Percentiles rank a stretch among this genome's conserved stretches.
phyloP scores from a whole-genome alignment of 306 rosid genomes.

The Phaseolus lunatus region DNA sequence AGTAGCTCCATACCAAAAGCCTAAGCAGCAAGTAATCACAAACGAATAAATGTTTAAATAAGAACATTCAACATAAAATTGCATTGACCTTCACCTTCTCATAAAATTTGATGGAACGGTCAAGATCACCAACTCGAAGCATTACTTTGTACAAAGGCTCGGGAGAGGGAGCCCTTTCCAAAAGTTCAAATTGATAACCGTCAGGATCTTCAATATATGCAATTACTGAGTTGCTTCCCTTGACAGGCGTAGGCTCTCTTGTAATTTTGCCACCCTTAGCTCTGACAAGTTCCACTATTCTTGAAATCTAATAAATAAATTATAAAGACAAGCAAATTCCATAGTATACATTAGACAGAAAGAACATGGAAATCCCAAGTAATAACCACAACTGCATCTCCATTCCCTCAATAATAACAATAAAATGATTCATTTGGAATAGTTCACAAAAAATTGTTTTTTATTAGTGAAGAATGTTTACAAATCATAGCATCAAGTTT shows the following conservation, averaged over 20 bases:
- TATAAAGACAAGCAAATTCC: constrained; percentile 27
- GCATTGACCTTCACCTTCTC: constrained; percentile 71
- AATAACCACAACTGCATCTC: constrained; percentile 20
- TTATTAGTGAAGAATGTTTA: constrained; percentile 26
- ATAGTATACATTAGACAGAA: constrained; percentile 24
- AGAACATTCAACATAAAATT: constrained; percentile 32
- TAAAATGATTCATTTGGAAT: constrained; percentile 6
- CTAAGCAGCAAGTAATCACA: constrained; percentile 51
- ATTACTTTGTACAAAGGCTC: constrained; percentile 97
- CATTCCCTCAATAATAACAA: constrained; percentile 3
- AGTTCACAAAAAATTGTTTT: background rate
- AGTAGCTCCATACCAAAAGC: constrained; percentile 97
- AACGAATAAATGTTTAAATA: constrained; percentile 31
- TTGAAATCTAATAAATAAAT: constrained; percentile 67
- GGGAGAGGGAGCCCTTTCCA: constrained; percentile 85
- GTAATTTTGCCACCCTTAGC: constrained; percentile 93
- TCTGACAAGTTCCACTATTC: constrained; percentile 81
- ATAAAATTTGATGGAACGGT: constrained; percentile 86
- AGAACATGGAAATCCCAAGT: constrained; percentile 34
- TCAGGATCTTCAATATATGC: constrained; percentile 95
- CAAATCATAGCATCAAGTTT: constrained; percentile 19
- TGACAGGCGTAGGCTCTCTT: constrained; percentile 80
- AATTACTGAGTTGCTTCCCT: constrained; percentile 69
- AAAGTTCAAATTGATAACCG: constrained; percentile 89
- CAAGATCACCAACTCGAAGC: constrained; percentile 97